phyloP scores from a whole-genome alignment of 768 basidiomycete genomes.

The Ephemerocybe angulata region DNA sequence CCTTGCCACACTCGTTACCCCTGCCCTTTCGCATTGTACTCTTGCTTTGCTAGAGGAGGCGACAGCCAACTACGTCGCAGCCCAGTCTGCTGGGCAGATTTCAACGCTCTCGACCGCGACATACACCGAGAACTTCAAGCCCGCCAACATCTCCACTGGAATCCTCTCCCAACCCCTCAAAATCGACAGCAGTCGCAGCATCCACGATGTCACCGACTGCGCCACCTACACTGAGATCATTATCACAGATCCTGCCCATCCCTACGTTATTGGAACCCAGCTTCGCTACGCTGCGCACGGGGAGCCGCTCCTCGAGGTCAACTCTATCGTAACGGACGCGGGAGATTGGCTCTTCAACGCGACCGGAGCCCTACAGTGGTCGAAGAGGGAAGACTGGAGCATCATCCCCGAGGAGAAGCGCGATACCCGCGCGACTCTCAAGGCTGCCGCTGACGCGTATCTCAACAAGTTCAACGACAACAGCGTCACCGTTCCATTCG shows the following conservation, averaged over 20 bases:
- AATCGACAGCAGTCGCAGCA: slow-evolving; percentile 5
- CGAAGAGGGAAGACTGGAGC: not conserved
- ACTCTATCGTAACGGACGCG: not conserved
- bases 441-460: slow-evolving; percentile 5
- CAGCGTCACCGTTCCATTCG: slow-evolving; percentile 5
- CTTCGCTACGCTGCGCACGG: not conserved
- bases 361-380: not conserved
- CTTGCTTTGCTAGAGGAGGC: no score
- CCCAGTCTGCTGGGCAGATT: not conserved
- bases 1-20: no score
- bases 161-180: slow-evolving; percentile 7
- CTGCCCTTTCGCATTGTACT: no score
- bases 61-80: slow-evolving; percentile 2
- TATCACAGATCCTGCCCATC: slow-evolving; percentile 7
- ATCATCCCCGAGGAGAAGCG: not conserved
- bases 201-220: slow-evolving; percentile 1
- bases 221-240: slow-evolving; percentile 3
- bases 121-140: slow-evolving; percentile 4
- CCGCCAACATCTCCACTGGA: slow-evolving; percentile 3
- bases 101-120: not conserved
- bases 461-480: slow-evolving; percentile 10
- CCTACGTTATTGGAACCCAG: slow-evolving; percentile 8
- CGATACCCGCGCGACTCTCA: slow-evolving; percentile 1
- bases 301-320: not conserved
- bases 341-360: slow-evolving; percentile 8